Evolutionary conservation across 2,329 filamentous ascomycete genomes (phyloP), one percentile per base, ranked within the genome.

Genomic region (Aspergillus brasiliensis): DNA sequence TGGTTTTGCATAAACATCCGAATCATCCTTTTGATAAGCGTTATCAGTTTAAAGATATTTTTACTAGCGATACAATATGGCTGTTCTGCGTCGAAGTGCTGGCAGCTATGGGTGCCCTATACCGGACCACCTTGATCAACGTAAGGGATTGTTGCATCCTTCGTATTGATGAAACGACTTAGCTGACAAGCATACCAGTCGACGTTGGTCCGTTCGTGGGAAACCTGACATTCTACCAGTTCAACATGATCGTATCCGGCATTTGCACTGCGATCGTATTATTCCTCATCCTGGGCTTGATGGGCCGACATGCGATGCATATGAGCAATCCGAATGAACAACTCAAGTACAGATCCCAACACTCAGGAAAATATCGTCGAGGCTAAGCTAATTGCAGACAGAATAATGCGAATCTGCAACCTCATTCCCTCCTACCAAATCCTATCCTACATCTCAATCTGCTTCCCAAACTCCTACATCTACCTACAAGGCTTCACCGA

Each of bases 311-410:
- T 58, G 74, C 75, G 3, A 77, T 72, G 3, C 76, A 76, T 28
- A 67, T 79, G 10, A 79, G 76, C 66, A 76, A 75, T 27, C 77
- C 77, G 3, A 73, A 71, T 49, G 74, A 80, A 61, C 79, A 80
- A 61, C 66, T 76, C 53, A 76, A 80, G 76, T 76, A 69, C 23
- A 70, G 7, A 27, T 17, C 27, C 25, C 10, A 15, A n/a, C 1
- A 1, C 8, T 1, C 5, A 5, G 31, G 3, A 10, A 37, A 28
- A 8, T 44, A 48, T 11, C 40, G 13, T 5, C n/a, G 25, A 44
- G 17, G 8, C 28, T 13, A 37, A 17, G 3, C 13, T 13, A 3
- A 17, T 10, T 2, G 6, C 8, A 17, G 3, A 8, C 28, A 76
- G 72, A 47, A 78, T 82, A 53, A 74, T 82, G 64, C 72, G 78